Base-by-base conservation (phyloP, 768 basidiomycete genomes). In the Trametes villosa region DNA sequence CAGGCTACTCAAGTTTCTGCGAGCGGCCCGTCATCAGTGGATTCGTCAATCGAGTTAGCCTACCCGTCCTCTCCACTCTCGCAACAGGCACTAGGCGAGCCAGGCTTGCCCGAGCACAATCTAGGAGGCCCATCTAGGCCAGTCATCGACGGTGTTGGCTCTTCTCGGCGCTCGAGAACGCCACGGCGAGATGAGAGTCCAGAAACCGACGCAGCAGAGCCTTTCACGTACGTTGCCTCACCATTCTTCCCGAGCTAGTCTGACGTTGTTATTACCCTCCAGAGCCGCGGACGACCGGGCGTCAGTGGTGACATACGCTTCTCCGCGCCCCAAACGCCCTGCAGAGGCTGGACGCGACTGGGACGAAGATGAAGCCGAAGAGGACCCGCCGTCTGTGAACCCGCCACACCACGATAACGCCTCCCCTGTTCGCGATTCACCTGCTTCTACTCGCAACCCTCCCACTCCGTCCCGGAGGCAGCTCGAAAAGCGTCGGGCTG, bases 371-470 rank as follows among this genome's bases (percentile, higher is more conserved):
- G 31, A 26, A 31, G 22, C 11, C 30, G 53, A 3, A 17, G 7
- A 7, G 3, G 3, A 26, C 11, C 33, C 56, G 38, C 38, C 4
- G 20, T 29, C 47, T 9, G 9, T 9, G 38, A 30, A 41, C 27
- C 20, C 8, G 7, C 47, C 18, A 36, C 9, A 22, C 17, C 34
- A 38, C 13, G 20, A 48, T 30, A 33, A 52, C 33, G 30, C 34
- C 12, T 45, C 15, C 24, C 30, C 38, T 33, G 1, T 29, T 30
- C 34, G 27, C 13, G n/a, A 31, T n/a, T n/a, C 13, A 18, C 33
- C 40, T 26, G 34, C 13, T 57, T 57, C 56, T 57, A 38, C 24
- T 57, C 56, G 38, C 54, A 38, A 52, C 49, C 49, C 34, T 40
- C 22, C 15, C 12, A 15, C 34, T 7, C 27, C 55, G 22, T 34